These are phyloP conservation scores for Triticum aestivum DNA, from an alignment of 176 grass and related monocot species.

Conservation along the genomic window IWGSC_CS_RefSeq_v2.1 NC_057806.1:107085877-107086376, in stretches of 20 bases:
- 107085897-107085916: slow-evolving; percentile 82
- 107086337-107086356: slow-evolving; percentile 80
- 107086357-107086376: slow-evolving; percentile 84
- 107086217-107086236: slow-evolving; percentile 84
- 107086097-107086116: slow-evolving; percentile 48
- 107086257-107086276: slow-evolving; percentile 78
- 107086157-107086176: slow-evolving; percentile 94
- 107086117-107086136: slow-evolving; percentile 36
- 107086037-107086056: slow-evolving; percentile 91
- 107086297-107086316: slow-evolving; percentile 79
- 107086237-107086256: slow-evolving; percentile 73
- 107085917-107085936: slow-evolving; percentile 75
- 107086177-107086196: slow-evolving; percentile 66
- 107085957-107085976: slow-evolving; percentile 69
- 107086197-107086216: slow-evolving; percentile 89
- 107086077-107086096: slow-evolving; percentile 39
- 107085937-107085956: slow-evolving; percentile 81
- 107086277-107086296: slow-evolving; percentile 80
- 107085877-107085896: slow-evolving; percentile 77
- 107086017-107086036: slow-evolving; percentile 84
- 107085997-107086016: slow-evolving; percentile 88
- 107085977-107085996: slow-evolving; percentile 72
- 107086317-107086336: slow-evolving; percentile 19
- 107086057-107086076: slow-evolving; percentile 67
- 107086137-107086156: slow-evolving; percentile 71